Base-by-base conservation (phyloP, 2,329 filamentous ascomycete species). In the Hysterium pulicare region DNA sequence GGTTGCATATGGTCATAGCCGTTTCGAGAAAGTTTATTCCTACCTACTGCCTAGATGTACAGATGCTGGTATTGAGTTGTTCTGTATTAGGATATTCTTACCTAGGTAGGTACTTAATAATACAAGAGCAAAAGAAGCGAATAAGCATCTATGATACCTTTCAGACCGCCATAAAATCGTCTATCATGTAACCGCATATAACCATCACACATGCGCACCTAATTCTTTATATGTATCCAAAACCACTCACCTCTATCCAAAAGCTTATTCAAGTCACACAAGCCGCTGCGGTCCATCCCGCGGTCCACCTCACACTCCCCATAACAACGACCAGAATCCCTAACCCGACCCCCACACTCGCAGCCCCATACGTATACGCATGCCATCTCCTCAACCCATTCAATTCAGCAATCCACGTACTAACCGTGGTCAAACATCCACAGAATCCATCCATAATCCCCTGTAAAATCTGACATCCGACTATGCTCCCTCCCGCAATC, bases 251-350 rank as follows among this genome's bases (percentile, higher is more conserved):
- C 23, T n/a, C n/a, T 26, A 21, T 20, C 22, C 20, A 40, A 2
- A 20, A 35, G 9, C 36, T 16, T 15, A 5, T 33, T 38, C 32
- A 40, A 31, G 38, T 48, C 30, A 41, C 49, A 53, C 71, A 74
- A 20, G 55, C 58, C 19, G 62, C 53, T 15, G 46, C 42, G 8
- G 44, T 48, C 61, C 62, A 75, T 2, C 71, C 72, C 5, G 71
- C 56, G 17, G 75, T 83, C 88, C 87, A 94, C 46, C 77, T 70
- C 57, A 91, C 67, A 45, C 83, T 82, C 0, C 88, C 88, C 82
- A 91, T 87, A 15, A 90, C 76, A 1, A 80, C 71, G 19, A 90
- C 74, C 73, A 87, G 65, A 9, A 84, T 51, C 9, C 71, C 73
- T 44, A 89, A 58, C 2, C 77, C 80, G 0, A 71, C 71, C 0